These are phyloP conservation scores for Tuber umbilicatum DNA, from an alignment of 495 filamentous ascomycete genomes.

Conservation along the genomic window DNA sequence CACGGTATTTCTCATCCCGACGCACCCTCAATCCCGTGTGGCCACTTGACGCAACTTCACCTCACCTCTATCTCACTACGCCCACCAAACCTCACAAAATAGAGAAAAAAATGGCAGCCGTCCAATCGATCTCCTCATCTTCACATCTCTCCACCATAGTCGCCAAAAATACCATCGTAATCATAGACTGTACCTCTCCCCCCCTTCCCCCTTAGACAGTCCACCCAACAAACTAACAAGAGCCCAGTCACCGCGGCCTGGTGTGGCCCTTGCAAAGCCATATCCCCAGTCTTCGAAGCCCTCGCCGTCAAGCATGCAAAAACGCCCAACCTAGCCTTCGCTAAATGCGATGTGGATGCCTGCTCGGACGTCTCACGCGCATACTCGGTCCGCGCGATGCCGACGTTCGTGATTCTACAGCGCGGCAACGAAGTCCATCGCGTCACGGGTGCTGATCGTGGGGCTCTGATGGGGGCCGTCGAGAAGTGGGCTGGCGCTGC, in stretches of 20 bases:
- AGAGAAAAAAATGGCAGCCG: constrained; percentile 22
- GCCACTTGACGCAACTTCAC: too few species aligned
- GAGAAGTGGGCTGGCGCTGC: constrained; percentile 62
- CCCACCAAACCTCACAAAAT: neutral
- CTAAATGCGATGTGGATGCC: constrained; percentile 55
- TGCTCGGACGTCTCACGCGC: constrained; percentile 47
- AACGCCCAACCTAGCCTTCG: constrained; percentile 50
- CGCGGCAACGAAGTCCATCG: constrained; percentile 62
- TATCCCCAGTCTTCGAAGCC: constrained; percentile 54
- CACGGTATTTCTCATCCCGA: too few species aligned
- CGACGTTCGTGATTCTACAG: constrained; percentile 82
- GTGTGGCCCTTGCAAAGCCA: constrained; percentile 63
- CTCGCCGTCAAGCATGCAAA: constrained; percentile 48
- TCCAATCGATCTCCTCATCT: constrained; percentile 31
- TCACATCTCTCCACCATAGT: constrained; percentile 34
- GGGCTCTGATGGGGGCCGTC: constrained; percentile 66
- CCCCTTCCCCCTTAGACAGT: neutral
- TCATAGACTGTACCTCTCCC: constrained; percentile 36
- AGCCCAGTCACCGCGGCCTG: constrained; percentile 53
- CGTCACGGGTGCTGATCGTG: constrained; percentile 70
- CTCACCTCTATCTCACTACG: neutral
- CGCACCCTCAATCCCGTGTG: too few species aligned
- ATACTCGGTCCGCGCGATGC: constrained; percentile 55
- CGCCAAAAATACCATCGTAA: constrained; percentile 31
- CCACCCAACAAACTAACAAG: constrained; percentile 14